A percentile compares a stretch with the other conserved stretches of the same genome.
Conservation (phyloP, 257 asterid genomes). For the Solanum sejunctum region DNA sequence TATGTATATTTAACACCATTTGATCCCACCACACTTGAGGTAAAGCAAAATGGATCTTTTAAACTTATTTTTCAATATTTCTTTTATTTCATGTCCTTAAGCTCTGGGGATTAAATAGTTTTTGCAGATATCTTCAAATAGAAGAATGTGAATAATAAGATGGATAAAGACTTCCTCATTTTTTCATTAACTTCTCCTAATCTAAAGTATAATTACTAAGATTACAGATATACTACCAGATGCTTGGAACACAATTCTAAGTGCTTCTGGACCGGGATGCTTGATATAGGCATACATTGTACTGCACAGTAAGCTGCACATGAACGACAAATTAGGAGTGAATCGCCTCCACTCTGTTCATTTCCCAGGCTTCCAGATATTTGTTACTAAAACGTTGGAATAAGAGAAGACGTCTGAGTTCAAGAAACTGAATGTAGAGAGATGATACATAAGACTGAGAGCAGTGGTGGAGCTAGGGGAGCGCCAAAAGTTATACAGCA, state of each 20-base stretch:
- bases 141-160: neutral
- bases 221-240: neutral
- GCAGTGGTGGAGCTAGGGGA: neutral
- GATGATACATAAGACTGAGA: neutral
- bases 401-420: neutral
- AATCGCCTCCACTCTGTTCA: neutral
- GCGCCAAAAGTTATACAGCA: neutral
- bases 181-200: neutral
- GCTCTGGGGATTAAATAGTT: neutral
- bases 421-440: neutral
- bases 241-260: neutral
- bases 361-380: neutral
- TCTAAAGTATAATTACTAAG: neutral
- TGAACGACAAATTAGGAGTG: neutral
- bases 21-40: neutral
- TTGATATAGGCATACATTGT: neutral
- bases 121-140: neutral
- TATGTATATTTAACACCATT: neutral
- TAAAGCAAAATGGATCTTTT: neutral
- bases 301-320: neutral
- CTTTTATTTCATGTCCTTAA: neutral
- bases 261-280: neutral
- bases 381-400: neutral
- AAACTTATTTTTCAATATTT: neutral
- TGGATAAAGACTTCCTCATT: neutral